Evolutionary conservation across 768 basidiomycete species (phyloP), one percentile per base, ranked within the genome.

Genomic region (Termitomyces sp.): DNA sequence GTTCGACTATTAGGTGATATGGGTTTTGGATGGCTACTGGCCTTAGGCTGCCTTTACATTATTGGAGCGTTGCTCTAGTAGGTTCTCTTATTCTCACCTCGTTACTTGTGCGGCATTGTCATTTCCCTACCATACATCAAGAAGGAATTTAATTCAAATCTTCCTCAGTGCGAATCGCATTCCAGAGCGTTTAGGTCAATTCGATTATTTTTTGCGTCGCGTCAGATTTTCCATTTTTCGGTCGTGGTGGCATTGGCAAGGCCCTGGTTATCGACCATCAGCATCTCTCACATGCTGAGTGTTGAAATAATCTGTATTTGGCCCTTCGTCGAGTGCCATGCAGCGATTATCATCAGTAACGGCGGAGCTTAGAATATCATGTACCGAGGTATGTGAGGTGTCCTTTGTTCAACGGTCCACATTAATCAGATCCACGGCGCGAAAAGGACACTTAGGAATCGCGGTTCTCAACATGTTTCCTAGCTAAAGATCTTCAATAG

Each of bases 221-320:
- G 96, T 74, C 91, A 95, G 70, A 88, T 96, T 63, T 95, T 97
- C 70, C 94, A 95, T 67, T 68, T 85, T 58, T 84, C 81, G 64
- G 92, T 95, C 37, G 76, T 85, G 25, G 90, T 88, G 10, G 88
- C 86, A 35, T 69, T 86, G 61, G 74, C 82, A 78, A 76, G 23
- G 78, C 78, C 42, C 79, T 89, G 66, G 80, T 57, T 79, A 85
- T 70, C 80, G 84, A 70, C 84, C 89, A 70, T 70, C 73, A 43
- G 63, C 67, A 23, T 52, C 64, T 59, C 41, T 62, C 42, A 37
- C 64, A 32, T 74, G 73, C 63, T 52, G 34, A 55, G 43, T 52
- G 16, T 30, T 23, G 21, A 37, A 40, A 49, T 40, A 25, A 35
- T 28, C 23, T 16, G 17, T 19, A 8, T 8, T 17, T 25, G 19